Evolutionary conservation across 2,329 filamentous ascomycete genomes (phyloP), one percentile per base, ranked within the genome.

Genomic region (Ceratocystis variospora): DNA sequence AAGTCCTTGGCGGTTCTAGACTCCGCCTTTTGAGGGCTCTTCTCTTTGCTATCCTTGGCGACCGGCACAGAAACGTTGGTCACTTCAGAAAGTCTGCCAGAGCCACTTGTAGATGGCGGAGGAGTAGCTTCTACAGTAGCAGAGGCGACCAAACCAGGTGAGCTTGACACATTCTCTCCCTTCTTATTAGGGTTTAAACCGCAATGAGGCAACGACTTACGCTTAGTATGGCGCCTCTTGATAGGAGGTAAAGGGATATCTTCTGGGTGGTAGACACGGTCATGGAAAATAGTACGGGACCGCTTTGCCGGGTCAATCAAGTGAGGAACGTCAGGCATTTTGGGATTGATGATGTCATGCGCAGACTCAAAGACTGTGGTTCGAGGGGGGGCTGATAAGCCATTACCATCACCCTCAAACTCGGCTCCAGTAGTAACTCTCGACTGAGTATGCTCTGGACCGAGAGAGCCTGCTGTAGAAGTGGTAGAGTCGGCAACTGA

Each of bases 291-390:
- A 1, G 93, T 93, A 61, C 90, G 84, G 0, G 90, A 86, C 17
- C 94, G 87, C 63, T 84, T 87, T 1, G 86, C 81, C 6, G 94
- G 93, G 71, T 97, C 88, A 63, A 92, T 83, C 46, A 99, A 79
- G 75, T 90, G 99, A 57, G 91, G 87, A 2, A 84, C 79, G 0
- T 88, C 83, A 17, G 94, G 93, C 44, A 97, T 77, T 61, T 91
- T 93, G 4, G 94, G 94, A 73, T 93, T 95, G 50, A 99, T 82
- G 2, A 99, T 78, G 74, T 99, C 93, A 10, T 91, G 90, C 0
- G 94, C 94, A 3, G 93, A 92, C 76, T 99, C 94, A 68, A 99
- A 96, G 69, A 99, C 88, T 0, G 90, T 95, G 0, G 94, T 97
- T 71, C 85, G 88, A 0, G 94, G 94, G 3, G 94, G 94, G 6